These are phyloP conservation scores for Dothidotthia symphoricarpi DNA, from an alignment of 2,329 filamentous ascomycete genomes.

Conservation along the genomic window DNA sequence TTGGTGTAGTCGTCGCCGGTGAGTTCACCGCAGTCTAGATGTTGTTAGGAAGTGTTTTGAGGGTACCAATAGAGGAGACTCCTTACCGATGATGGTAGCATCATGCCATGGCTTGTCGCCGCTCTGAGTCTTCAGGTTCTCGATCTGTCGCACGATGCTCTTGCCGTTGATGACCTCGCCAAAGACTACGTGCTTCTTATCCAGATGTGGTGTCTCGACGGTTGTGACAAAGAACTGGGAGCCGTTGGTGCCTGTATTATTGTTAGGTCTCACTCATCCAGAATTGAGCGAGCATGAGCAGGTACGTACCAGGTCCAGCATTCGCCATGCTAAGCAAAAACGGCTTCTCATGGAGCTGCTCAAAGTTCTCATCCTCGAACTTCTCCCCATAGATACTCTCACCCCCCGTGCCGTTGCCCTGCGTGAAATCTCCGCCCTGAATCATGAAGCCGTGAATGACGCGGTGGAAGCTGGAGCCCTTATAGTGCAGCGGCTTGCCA, in stretches of 20 bases:
- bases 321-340: constrained; percentile 98
- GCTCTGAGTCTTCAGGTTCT: constrained; percentile 72
- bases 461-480: constrained; percentile 87
- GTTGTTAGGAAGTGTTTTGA: constrained; percentile 1
- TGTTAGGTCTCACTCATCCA: constrained; percentile 16
- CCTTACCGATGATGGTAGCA: constrained; percentile 59
- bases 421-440: constrained; percentile 95
- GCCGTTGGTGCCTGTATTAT: constrained; percentile 76
- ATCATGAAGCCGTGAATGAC: constrained; percentile 99
- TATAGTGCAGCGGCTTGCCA: constrained; percentile 88
- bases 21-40: constrained; percentile 80
- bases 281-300: too few species aligned
- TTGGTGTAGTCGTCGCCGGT: constrained; percentile 66
- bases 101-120: constrained; percentile 77
- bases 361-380: constrained; percentile 96
- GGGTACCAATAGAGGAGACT: neutral
- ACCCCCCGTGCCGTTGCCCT: constrained; percentile 89
- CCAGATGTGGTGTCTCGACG: constrained; percentile 88
- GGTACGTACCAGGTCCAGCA: constrained; percentile 85
- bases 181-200: constrained; percentile 96
- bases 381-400: constrained; percentile 98
- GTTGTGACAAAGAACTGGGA: constrained; percentile 99
- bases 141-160: constrained; percentile 83
- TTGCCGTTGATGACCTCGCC: constrained; percentile 92
- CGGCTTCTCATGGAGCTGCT: constrained; percentile 84